phyloP scores from a whole-genome alignment of 2,329 filamentous ascomycete genomes.

The Venturia pyrina region DNA sequence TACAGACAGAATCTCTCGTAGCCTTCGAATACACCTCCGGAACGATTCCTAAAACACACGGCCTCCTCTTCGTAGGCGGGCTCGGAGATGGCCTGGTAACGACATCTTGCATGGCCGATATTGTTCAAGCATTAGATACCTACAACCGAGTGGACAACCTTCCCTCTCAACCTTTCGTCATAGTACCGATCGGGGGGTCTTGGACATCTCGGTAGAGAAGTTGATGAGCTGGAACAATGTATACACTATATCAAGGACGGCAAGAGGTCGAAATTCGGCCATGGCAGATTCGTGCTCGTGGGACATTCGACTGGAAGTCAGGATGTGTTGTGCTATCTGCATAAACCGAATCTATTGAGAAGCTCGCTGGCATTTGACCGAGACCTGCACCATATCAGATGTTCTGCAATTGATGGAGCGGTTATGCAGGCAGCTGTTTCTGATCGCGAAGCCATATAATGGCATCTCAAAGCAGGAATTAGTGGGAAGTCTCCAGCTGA shows the following conservation, averaged over 20 bases:
- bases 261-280: constrained; percentile 19
- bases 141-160: constrained; percentile 42
- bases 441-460: constrained; percentile 56
- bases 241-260: constrained; percentile 39
- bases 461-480: constrained; percentile 41
- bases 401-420: constrained; percentile 56
- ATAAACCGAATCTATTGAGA: constrained; percentile 19
- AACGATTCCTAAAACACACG: constrained; percentile 29
- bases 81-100: constrained; percentile 60
- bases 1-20: constrained; percentile 30
- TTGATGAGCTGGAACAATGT: constrained; percentile 42
- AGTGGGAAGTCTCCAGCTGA: constrained; percentile 31
- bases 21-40: constrained; percentile 30
- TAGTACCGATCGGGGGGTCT: constrained; percentile 47
- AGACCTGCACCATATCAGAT: constrained; percentile 29
- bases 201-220: constrained; percentile 42
- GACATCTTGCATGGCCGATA: constrained; percentile 44
- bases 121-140: constrained; percentile 38
- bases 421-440: constrained; percentile 74
- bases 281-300: constrained; percentile 51
- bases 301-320: constrained; percentile 62
- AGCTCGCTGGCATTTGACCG: constrained; percentile 22
- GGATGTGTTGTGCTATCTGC: constrained; percentile 52
- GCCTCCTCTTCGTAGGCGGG: constrained; percentile 60
- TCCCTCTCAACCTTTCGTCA: constrained; percentile 41